Evolutionary conservation across 495 filamentous ascomycete genomes (phyloP).

Genomic region (Aspergillus cavernicola): DNA sequence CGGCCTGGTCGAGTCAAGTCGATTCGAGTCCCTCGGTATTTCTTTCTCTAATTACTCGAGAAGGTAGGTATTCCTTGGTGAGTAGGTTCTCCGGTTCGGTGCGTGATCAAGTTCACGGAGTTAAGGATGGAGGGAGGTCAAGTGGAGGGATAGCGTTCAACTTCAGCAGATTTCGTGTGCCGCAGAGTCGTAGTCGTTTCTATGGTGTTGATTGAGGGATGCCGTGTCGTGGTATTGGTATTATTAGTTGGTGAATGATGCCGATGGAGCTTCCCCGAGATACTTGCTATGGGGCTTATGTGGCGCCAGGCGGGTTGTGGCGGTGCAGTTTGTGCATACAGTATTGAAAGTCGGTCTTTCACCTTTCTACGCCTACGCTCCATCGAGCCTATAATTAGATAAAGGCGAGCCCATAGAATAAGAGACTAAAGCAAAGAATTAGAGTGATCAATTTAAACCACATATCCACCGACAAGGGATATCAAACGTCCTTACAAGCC

Average conservation of each 20-base stretch:
- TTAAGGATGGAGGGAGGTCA: neutral
- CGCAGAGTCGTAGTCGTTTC: neutral
- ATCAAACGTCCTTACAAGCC: constrained; percentile 16
- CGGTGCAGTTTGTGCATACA: neutral
- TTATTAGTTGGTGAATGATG: neutral
- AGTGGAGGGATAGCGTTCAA: neutral
- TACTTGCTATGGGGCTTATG: neutral
- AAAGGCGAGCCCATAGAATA: too few species aligned
- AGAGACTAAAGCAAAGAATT: too few species aligned
- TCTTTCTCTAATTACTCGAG: neutral
- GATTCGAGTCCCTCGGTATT: neutral
- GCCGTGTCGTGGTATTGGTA: neutral
- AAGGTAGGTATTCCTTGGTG: too few species aligned
- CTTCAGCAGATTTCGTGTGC: neutral
- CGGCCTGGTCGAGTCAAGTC: neutral
- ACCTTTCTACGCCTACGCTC: too few species aligned
- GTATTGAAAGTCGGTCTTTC: too few species aligned
- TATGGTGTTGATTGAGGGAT: neutral
- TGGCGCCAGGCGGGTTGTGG: neutral
- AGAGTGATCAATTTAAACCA: constrained; percentile 7
- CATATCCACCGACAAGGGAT: constrained; percentile 15
- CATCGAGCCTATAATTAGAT: too few species aligned
- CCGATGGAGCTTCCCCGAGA: constrained; percentile 7
- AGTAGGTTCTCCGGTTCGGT: too few species aligned
- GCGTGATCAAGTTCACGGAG: neutral